Percentiles rank a stretch among this genome's conserved stretches.
Conservation (phyloP, 2,329 filamentous ascomycete genomes). For the Pseudocercospora pini-densiflorae region DNA sequence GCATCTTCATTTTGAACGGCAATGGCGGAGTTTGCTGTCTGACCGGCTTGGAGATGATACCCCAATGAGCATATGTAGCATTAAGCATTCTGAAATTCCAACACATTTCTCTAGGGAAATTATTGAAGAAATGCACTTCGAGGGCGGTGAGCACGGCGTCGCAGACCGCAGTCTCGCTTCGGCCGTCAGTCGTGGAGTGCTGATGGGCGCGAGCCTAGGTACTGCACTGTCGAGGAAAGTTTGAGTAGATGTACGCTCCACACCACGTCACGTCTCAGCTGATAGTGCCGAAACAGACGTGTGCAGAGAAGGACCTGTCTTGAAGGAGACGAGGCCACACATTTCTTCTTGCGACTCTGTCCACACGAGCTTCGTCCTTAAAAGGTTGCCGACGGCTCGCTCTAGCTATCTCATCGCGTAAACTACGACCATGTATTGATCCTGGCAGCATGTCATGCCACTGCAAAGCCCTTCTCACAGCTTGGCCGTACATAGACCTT, state of each 20-base stretch:
- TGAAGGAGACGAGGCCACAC: constrained; percentile 22
- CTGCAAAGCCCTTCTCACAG: not conserved
- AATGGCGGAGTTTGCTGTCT: constrained; percentile 10
- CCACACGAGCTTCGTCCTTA: constrained; percentile 35
- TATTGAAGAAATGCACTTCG: not conserved
- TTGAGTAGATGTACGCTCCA: constrained; percentile 24
- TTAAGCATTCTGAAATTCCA: constrained; percentile 4
- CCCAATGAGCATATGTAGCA: constrained; percentile 6
- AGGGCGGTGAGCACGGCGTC: not conserved
- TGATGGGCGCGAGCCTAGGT: not conserved
- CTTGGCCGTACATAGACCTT: not conserved
- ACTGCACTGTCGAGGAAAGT: not conserved
- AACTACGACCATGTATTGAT: not conserved
- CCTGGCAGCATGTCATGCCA: not conserved
- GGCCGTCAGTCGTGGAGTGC: not conserved
- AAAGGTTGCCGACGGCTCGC: constrained; percentile 29
- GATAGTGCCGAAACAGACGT: constrained; percentile 26
- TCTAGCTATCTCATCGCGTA: constrained; percentile 38
- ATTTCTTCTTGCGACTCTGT: constrained; percentile 38
- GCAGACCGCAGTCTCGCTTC: not conserved
- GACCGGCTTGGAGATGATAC: constrained; percentile 16
- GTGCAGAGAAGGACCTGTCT: constrained; percentile 26
- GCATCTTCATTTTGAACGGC: not conserved
- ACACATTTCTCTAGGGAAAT: not conserved
- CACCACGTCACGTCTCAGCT: constrained; percentile 27